Percentiles rank a stretch among this genome's conserved stretches.
phyloP scores from a whole-genome alignment of 768 basidiomycete species.

The Psilocybe subaeruginosa region DNA sequence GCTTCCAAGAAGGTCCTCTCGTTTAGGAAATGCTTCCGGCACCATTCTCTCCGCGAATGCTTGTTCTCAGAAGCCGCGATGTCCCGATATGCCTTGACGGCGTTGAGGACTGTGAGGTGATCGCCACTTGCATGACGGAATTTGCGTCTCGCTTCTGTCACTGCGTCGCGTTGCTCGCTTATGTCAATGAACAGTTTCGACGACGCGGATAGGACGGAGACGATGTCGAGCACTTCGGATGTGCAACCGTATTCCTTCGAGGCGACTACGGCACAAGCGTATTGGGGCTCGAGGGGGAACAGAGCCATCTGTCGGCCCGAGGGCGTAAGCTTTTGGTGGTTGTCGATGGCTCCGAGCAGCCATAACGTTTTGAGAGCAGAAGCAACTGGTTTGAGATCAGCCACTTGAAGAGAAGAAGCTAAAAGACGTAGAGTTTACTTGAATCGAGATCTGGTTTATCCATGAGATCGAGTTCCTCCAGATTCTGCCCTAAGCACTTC shows the following conservation, averaged over 20 bases:
- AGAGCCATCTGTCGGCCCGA: constrained; percentile 83
- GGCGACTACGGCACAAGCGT: constrained; percentile 79
- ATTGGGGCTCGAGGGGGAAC: constrained; percentile 91
- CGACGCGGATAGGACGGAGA: constrained; percentile 81
- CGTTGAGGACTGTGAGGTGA: constrained; percentile 88
- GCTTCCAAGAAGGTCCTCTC: constrained; percentile 82
- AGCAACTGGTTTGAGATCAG: constrained; percentile 40
- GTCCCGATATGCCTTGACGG: constrained; percentile 80
- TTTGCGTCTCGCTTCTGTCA: constrained; percentile 69
- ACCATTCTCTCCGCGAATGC: constrained; percentile 71
- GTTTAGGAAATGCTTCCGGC: constrained; percentile 81
- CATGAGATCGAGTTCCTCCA: constrained; percentile 86
- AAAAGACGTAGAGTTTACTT: constrained; percentile 42
- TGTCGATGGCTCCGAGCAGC: constrained; percentile 79
- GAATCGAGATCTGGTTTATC: constrained; percentile 79
- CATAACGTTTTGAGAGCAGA: constrained; percentile 74
- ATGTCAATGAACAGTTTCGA: constrained; percentile 83
- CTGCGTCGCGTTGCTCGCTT: constrained; percentile 72
- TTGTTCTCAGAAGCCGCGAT: constrained; percentile 52
- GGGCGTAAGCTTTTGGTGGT: constrained; percentile 63
- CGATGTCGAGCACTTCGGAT: constrained; percentile 78
- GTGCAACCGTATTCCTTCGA: constrained; percentile 77
- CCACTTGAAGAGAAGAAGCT: neutral
- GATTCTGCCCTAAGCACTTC: constrained; percentile 79
- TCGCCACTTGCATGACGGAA: constrained; percentile 89